A percentile compares a stretch with the other conserved stretches of the same genome.
phyloP scores from a whole-genome alignment of 2,329 filamentous ascomycete species.

The Emericellopsis atlantica region DNA sequence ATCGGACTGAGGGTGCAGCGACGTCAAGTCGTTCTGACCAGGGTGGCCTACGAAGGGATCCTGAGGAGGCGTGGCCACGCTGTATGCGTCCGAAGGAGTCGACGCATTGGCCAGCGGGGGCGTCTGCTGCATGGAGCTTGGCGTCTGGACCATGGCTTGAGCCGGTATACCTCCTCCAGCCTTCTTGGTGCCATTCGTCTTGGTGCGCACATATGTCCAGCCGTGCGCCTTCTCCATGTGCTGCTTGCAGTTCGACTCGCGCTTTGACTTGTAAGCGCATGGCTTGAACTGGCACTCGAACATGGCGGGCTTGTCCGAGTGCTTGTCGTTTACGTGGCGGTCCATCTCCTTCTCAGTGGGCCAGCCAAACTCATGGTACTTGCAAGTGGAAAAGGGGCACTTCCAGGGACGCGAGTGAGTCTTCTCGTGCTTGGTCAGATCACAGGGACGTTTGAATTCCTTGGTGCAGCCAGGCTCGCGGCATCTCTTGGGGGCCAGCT shows the following conservation, averaged over 20 bases:
- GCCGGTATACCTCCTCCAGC: constrained; percentile 8
- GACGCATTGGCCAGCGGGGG: constrained; percentile 49
- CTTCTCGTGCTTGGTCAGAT: constrained; percentile 96
- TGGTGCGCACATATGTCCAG: constrained; percentile 83
- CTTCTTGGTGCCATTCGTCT: constrained; percentile 69
- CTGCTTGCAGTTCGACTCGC: constrained; percentile 94
- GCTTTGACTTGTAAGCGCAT: constrained; percentile 90
- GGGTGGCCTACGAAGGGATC: constrained; percentile 18
- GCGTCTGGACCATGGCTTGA: constrained; percentile 19
- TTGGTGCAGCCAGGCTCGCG: constrained; percentile 67
- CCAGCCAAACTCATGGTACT: constrained; percentile 83
- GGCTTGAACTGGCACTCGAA: constrained; percentile 73
- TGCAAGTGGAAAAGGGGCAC: constrained; percentile 71
- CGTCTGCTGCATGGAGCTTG: constrained; percentile 35
- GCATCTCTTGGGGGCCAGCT: constrained; percentile 70
- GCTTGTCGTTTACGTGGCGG: constrained; percentile 92
- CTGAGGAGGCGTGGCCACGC: constrained; percentile 45
- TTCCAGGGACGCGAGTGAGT: constrained; percentile 96
- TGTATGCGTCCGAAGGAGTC: constrained; percentile 43
- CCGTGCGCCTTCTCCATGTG: constrained; percentile 97
- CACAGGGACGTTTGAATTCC: constrained; percentile 92
- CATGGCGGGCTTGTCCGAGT: constrained; percentile 66
- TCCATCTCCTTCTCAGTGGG: constrained; percentile 97
- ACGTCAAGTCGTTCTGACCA: constrained; percentile 31
- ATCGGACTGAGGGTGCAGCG: constrained; percentile 25